Base-by-base conservation (phyloP, 306 rosid species). In the Hippophae tibetana region DNA sequence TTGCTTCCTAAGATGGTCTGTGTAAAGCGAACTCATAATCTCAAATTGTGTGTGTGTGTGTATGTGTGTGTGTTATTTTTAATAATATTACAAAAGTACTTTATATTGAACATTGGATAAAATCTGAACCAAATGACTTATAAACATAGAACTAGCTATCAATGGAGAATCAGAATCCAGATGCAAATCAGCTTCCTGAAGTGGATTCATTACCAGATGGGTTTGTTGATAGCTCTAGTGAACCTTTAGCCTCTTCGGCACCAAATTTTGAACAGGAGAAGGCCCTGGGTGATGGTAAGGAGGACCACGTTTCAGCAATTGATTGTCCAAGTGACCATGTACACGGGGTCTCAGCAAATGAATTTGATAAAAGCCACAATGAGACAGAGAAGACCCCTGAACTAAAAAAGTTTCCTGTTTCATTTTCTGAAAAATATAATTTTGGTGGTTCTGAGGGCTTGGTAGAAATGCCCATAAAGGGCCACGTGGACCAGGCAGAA, bases 121-220 rank as follows among this genome's bases (percentile, higher is more conserved):
- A 31, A 31, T 31, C 38, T 31, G 5, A 31, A 31, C 38, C 38
- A 31, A 31, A 31, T 31, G 38, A 31, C 38, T 54, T 75, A 77
- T 60, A 86, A 94, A 84, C 31, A 47, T 31, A 31, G 38, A 31
- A 31, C 5, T 31, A 2, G 38, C 38, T 31, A 31, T 31, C 38
- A 31, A 31, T 31, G 38, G 38, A 60, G 66, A 90, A 87, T 95
- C 83, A 83, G 78, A 85, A 82, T 76, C 82, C 86, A 50, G 82
- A 76, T 59, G 86, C 79, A 67, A 83, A 81, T 74, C 96, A 87
- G 72, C 98, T 81, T 78, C 98, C 96, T 43, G 98, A 83, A 69
- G 96, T 74, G 54, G 92, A 85, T 79, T 76, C 98, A 46, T 67
- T 87, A 81, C 92, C 95, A 13, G 96, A 87, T 79, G 96, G 92